Evolutionary conservation across 306 rosid genomes (phyloP).

Genomic region (Calophaca sinica): DNA sequence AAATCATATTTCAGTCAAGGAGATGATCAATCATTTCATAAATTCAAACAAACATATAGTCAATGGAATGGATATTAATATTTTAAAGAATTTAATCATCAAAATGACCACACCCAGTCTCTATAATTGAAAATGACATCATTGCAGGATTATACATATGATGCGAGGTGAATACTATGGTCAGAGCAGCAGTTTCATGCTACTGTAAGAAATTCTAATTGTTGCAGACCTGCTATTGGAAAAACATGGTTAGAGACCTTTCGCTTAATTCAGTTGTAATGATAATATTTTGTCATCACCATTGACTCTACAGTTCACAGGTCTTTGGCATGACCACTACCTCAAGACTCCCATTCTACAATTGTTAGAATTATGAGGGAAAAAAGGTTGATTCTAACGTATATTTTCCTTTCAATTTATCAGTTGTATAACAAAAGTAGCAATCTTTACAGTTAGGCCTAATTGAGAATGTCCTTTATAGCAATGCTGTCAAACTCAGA

Average conservation of each 20-base stretch:
- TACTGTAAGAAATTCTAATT: not conserved
- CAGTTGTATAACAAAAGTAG: too few relatives aligned
- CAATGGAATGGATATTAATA: not conserved
- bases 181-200: not conserved
- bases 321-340: not conserved
- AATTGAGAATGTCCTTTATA: too few relatives aligned
- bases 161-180: not conserved
- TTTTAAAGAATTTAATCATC: not conserved
- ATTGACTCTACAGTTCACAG: not conserved
- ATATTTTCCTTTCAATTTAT: too few relatives aligned
- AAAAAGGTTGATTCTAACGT: too few relatives aligned
- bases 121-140: not conserved
- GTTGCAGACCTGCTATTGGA: not conserved
- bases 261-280: not conserved
- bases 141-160: not conserved
- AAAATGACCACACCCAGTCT: too few relatives aligned
- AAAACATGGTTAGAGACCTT: not conserved
- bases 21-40: too few relatives aligned
- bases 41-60: not conserved
- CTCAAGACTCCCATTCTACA: too few relatives aligned
- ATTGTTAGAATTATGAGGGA: too few relatives aligned
- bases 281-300: constrained; percentile 1
- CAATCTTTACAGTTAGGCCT: not conserved
- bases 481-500: too few relatives aligned
- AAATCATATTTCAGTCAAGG: too few relatives aligned